A percentile compares a stretch with the other conserved stretches of the same genome.
Evolutionary conservation across 2,329 filamentous ascomycete genomes (phyloP).

Genomic region (Colletotrichum sp.): DNA sequence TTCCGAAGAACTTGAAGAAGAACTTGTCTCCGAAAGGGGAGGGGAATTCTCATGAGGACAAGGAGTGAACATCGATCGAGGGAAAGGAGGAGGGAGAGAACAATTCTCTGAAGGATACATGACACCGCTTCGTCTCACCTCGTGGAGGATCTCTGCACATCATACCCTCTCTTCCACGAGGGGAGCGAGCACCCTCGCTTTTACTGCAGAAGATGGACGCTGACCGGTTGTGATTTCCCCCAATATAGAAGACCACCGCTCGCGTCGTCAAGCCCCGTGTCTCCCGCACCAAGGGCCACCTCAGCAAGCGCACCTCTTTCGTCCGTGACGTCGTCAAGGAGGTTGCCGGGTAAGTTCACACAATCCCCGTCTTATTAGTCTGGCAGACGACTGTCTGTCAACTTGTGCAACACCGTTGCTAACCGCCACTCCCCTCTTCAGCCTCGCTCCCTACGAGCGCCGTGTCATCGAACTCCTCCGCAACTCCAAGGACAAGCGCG

Average conservation of each 20-base stretch:
- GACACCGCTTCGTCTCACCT: slow-evolving; percentile 63
- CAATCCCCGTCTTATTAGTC: no score
- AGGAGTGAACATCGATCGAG: neutral
- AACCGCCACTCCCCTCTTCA: slow-evolving; percentile 36
- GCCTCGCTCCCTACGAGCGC: slow-evolving; percentile 94
- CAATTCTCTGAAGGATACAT: neutral
- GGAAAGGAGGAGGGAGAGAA: neutral
- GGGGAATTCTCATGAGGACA: neutral
- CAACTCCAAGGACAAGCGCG: slow-evolving; percentile 99
- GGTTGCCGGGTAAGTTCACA: slow-evolving; percentile 81
- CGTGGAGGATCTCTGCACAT: slow-evolving; percentile 73
- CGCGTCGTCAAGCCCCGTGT: slow-evolving; percentile 80
- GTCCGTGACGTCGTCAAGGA: slow-evolving; percentile 98
- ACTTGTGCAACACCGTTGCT: slow-evolving; percentile 21
- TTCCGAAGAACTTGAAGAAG: neutral
- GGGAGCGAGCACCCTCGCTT: slow-evolving; percentile 23
- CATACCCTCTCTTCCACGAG: slow-evolving; percentile 32
- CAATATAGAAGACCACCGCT: slow-evolving; percentile 78
- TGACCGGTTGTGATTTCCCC: slow-evolving; percentile 49
- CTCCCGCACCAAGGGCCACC: slow-evolving; percentile 89
- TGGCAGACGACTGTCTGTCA: neutral
- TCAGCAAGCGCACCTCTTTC: slow-evolving; percentile 96
- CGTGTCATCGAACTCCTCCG: slow-evolving; percentile 98
- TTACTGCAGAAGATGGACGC: slow-evolving; percentile 66
- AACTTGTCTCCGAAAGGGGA: neutral